Conservation (phyloP, 2,329 filamentous ascomycete species). For the Sporothrix phasma region DNA sequence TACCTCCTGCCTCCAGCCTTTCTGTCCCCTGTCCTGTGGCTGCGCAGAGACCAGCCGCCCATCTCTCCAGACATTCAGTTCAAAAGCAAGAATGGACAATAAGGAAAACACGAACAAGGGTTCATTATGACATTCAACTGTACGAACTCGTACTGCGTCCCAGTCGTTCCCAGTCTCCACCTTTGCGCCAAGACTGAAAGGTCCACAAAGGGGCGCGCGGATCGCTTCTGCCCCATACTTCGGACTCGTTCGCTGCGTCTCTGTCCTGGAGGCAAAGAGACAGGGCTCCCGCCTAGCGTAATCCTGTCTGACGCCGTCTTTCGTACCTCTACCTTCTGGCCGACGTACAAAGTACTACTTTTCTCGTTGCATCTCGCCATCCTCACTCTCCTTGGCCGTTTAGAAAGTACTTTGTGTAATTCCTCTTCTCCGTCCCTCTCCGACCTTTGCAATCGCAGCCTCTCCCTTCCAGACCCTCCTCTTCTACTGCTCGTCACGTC, state of each 20-base stretch:
- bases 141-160: not conserved
- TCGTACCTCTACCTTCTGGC: no score
- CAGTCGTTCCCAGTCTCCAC: not conserved
- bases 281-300: not conserved
- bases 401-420: not conserved
- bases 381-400: not conserved
- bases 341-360: no score
- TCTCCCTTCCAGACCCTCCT: not conserved
- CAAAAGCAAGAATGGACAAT: no score
- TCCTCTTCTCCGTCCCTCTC: not conserved
- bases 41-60: not conserved
- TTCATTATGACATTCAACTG: no score
- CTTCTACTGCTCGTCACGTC: not conserved
- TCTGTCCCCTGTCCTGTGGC: not conserved
- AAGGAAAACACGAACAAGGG: no score
- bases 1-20: not conserved
- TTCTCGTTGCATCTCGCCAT: not conserved
- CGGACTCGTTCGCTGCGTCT: not conserved
- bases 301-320: not conserved
- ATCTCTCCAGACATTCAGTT: no score
- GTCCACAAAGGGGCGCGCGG: not conserved
- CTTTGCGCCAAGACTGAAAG: not conserved
- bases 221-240: conserved; percentile 6
- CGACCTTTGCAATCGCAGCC: not conserved
- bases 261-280: not conserved